Evolutionary conservation across 192 early-diverging fungal genomes (phyloP).

Genomic region (Entomortierella chlamydospora): DNA sequence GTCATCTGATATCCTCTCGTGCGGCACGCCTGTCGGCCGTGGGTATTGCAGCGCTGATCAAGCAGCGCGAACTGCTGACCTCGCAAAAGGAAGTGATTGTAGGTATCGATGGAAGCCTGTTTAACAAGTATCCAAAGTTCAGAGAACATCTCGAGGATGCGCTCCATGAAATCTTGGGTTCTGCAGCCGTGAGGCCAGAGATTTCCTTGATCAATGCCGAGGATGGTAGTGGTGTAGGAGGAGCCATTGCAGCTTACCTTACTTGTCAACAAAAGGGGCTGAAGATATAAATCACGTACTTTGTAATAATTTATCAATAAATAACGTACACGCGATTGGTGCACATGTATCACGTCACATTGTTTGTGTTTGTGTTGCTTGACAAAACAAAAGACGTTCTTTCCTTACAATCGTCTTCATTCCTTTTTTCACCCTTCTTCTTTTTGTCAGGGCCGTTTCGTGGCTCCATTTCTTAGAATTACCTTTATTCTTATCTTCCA

Average conservation of each 20-base stretch:
- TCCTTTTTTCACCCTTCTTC: not conserved
- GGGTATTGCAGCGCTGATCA: slow-evolving; percentile 77
- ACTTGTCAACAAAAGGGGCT: slow-evolving; percentile 23
- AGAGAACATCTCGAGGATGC: slow-evolving; percentile 79
- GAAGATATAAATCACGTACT: not conserved
- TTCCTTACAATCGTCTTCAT: not conserved
- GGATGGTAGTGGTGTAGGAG: slow-evolving; percentile 85
- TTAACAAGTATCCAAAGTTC: slow-evolving; percentile 81
- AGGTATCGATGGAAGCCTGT: slow-evolving; percentile 81
- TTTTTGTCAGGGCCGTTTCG: too few species aligned
- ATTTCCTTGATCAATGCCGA: slow-evolving; percentile 74
- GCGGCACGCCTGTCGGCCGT: slow-evolving; percentile 85
- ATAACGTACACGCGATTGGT: not conserved
- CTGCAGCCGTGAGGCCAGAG: slow-evolving; percentile 57
- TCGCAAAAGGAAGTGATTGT: slow-evolving; percentile 65
- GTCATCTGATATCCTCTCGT: slow-evolving; percentile 86
- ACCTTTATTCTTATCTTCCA: too few species aligned
- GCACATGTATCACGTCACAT: slow-evolving; percentile 1
- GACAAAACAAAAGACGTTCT: too few species aligned
- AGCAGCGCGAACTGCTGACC: slow-evolving; percentile 66
- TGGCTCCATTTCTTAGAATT: too few species aligned
- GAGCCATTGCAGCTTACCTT: slow-evolving; percentile 77
- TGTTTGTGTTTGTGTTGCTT: not conserved
- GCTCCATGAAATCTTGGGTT: slow-evolving; percentile 79
- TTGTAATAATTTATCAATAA: not conserved